These are phyloP conservation scores for Senecio squalidus DNA, from an alignment of 140 eudicot genomes.

Conservation along the genomic window DNA sequence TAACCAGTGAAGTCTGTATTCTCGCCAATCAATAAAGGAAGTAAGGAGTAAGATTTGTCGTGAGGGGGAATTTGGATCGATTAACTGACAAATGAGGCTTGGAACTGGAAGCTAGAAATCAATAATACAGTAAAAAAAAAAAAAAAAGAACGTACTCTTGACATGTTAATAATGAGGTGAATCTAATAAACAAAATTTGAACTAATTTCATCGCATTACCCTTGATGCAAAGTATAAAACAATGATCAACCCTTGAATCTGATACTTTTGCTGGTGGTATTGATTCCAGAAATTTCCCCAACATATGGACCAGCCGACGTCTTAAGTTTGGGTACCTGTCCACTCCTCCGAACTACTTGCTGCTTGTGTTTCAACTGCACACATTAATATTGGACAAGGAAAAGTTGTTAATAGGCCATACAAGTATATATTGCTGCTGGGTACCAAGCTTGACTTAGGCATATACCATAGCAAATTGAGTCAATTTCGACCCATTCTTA, in stretches of 20 bases:
- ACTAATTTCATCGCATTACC: constrained; percentile 10
- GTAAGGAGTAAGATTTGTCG: too few relatives aligned
- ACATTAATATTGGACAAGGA: background rate
- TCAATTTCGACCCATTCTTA: background rate
- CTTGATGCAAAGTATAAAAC: background rate
- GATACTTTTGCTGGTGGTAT: constrained; percentile 54
- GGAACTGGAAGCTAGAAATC: too few relatives aligned
- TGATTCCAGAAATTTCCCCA: constrained; percentile 84
- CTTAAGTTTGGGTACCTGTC: constrained; percentile 58
- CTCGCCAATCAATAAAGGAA: too few relatives aligned
- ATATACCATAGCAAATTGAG: background rate
- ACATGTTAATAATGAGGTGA: background rate
- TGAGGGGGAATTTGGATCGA: too few relatives aligned
- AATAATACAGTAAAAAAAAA: background rate
- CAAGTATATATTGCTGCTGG: too few relatives aligned
- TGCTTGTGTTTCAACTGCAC: constrained; percentile 63
- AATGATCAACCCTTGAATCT: constrained; percentile 46
- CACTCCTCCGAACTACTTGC: constrained; percentile 48
- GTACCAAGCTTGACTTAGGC: too few relatives aligned
- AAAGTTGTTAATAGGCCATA: background rate
- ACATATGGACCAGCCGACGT: constrained; percentile 55
- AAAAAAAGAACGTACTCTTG: background rate
- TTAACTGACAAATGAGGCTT: too few relatives aligned
- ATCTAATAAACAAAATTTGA: constrained; percentile 13
- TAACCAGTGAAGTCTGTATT: too few relatives aligned